phyloP scores from a whole-genome alignment of 257 asterid genomes.

The Scutellaria galericulata region DNA sequence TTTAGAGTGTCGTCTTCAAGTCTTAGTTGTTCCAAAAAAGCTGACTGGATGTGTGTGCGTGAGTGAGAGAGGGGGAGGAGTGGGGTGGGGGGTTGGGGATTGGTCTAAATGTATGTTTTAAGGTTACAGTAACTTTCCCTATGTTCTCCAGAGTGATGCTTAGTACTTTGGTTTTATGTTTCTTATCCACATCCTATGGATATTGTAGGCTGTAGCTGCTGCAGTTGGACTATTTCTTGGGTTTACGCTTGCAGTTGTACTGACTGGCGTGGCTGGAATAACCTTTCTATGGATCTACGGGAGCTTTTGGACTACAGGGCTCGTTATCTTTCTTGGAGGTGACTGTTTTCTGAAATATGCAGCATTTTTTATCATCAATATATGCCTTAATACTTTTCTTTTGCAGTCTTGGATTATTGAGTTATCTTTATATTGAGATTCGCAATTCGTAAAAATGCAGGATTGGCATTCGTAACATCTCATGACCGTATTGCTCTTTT shows the following conservation, averaged over 20 bases:
- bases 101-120: not conserved
- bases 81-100: not conserved
- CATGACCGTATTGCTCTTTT: constrained; percentile 79
- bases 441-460: constrained; percentile 52
- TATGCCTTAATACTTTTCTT: constrained; percentile 2
- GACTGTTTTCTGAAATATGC: constrained; percentile 33
- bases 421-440: constrained; percentile 33
- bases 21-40: not conserved
- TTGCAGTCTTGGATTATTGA: constrained; percentile 6
- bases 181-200: constrained; percentile 27
- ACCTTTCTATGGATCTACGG: constrained; percentile 78
- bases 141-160: constrained; percentile 7
- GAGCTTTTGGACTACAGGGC: constrained; percentile 85
- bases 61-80: not conserved
- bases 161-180: constrained; percentile 6
- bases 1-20: not conserved
- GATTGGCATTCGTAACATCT: constrained; percentile 55
- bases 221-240: constrained; percentile 70
- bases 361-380: constrained; percentile 18
- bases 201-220: constrained; percentile 64
- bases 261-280: constrained; percentile 52
- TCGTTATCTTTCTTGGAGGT: constrained; percentile 76
- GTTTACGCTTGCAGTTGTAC: constrained; percentile 57
- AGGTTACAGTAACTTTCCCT: constrained; percentile 4
- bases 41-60: not conserved